phyloP scores from a whole-genome alignment of 805 yeast genomes.

The Saccharomycopsis fibuligera region DNA sequence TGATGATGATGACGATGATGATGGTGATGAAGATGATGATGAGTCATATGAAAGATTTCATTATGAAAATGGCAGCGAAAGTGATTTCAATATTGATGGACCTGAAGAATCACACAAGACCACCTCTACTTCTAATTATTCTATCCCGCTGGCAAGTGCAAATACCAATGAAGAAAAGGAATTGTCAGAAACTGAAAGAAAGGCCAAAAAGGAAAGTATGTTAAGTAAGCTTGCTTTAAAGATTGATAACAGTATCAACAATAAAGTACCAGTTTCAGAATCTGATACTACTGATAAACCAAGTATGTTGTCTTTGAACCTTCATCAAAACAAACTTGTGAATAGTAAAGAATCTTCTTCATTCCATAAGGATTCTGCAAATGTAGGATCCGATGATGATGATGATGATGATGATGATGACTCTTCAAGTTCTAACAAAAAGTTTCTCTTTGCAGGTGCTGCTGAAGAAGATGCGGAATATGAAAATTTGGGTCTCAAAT shows the following conservation, averaged over 20 bases:
- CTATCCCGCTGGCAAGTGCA: background rate
- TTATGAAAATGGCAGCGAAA: constrained; percentile 20
- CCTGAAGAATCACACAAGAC: constrained; percentile 1
- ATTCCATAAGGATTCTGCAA: constrained; percentile 22
- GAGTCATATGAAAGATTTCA: constrained; percentile 20
- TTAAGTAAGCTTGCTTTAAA: constrained; percentile 17
- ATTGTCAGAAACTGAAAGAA: constrained; percentile 14
- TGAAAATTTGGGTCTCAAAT: constrained; percentile 1
- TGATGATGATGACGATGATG: constrained; percentile 18
- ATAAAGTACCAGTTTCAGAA: constrained; percentile 10
- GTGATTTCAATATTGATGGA: constrained; percentile 18
- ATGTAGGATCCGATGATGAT: constrained; percentile 23
- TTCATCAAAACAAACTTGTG: background rate
- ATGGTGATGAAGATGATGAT: constrained; percentile 21
- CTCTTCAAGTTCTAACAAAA: background rate
- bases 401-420: constrained; percentile 14
- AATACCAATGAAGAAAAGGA: background rate
- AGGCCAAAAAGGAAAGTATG: constrained; percentile 15
- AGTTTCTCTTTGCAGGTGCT: background rate
- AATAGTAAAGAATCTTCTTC: background rate
- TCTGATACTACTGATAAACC: background rate
- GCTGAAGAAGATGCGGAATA: constrained; percentile 6
- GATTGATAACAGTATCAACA: constrained; percentile 18
- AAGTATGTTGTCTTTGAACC: background rate
- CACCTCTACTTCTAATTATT: background rate